phyloP scores from a whole-genome alignment of 2,329 filamentous ascomycete species.

The Bipolaris gigantea region DNA sequence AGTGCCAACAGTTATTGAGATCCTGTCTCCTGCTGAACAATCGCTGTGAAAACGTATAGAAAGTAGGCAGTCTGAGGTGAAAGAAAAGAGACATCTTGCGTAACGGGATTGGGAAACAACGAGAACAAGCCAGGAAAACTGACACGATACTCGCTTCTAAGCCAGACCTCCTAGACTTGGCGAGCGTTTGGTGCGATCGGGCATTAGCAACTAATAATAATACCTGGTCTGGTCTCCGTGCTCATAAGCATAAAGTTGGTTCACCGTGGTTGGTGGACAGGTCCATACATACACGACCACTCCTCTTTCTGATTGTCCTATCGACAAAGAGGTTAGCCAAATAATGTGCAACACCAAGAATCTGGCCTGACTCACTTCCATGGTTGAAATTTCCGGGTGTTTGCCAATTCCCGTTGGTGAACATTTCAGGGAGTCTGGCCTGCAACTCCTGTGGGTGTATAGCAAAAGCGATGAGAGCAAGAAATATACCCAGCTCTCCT shows the following conservation, averaged over 20 bases:
- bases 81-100: no score
- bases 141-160: no score
- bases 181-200: no score
- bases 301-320: conserved; percentile 29
- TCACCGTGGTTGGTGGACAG: neutral
- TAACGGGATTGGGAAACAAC: no score
- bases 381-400: neutral
- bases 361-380: conserved; percentile 20
- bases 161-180: no score
- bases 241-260: neutral
- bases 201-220: neutral
- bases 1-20: no score
- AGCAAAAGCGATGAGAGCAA: conserved; percentile 36
- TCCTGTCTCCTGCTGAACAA: no score
- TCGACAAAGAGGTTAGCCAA: neutral
- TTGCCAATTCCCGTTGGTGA: conserved; percentile 22
- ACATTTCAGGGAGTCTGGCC: conserved; percentile 19
- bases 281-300: conserved; percentile 33
- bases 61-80: no score
- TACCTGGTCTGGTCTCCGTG: neutral
- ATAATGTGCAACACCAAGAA: neutral
- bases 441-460: conserved; percentile 13
- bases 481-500: conserved; percentile 40
- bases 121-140: no score
- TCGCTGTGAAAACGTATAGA: no score